A percentile compares a stretch with the other conserved stretches of the same genome.
Conservation (phyloP, 78 protist genomes). For the Chrysochromulina parva region DNA sequence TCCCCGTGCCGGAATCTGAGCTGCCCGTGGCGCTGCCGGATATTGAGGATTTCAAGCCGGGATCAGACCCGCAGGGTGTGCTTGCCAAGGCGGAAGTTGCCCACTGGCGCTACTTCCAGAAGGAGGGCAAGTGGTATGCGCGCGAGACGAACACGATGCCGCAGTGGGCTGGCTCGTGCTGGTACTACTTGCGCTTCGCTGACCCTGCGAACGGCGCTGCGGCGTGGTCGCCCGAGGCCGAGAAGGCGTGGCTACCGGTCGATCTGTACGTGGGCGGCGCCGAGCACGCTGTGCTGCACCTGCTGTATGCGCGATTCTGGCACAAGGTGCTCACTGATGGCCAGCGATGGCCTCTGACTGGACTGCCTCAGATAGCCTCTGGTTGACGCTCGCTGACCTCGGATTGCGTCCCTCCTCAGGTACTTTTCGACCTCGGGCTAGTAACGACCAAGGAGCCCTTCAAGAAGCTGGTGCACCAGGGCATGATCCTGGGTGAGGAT, state of each 20-base stretch:
- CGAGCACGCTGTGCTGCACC: slow-evolving; percentile 93
- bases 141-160: slow-evolving; percentile 66
- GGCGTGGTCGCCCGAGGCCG: slow-evolving; percentile 10
- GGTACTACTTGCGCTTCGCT: slow-evolving; percentile 59
- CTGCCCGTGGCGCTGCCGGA: slow-evolving; percentile 82
- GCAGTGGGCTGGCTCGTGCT: slow-evolving; percentile 65
- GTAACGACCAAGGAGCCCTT: slow-evolving; percentile 45
- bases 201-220: slow-evolving; percentile 20
- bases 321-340: slow-evolving; percentile 29
- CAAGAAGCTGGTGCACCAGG: slow-evolving; percentile 53
- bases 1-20: slow-evolving; percentile 67
- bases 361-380: no score
- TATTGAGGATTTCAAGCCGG: slow-evolving; percentile 11
- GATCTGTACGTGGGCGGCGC: slow-evolving; percentile 88
- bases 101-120: slow-evolving; percentile 41
- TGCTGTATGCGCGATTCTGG: slow-evolving; percentile 89
- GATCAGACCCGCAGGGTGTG: slow-evolving; percentile 31
- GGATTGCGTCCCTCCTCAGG: not conserved
- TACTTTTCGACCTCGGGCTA: slow-evolving; percentile 39
- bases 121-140: slow-evolving; percentile 19
- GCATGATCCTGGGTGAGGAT: slow-evolving; percentile 48
- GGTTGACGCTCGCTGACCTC: no score
- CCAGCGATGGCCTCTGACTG: no score
- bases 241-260: slow-evolving; percentile 68
- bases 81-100: slow-evolving; percentile 3